Conservation (phyloP, 2,329 filamentous ascomycete species). For the Amesomyces nigricolor region DNA sequence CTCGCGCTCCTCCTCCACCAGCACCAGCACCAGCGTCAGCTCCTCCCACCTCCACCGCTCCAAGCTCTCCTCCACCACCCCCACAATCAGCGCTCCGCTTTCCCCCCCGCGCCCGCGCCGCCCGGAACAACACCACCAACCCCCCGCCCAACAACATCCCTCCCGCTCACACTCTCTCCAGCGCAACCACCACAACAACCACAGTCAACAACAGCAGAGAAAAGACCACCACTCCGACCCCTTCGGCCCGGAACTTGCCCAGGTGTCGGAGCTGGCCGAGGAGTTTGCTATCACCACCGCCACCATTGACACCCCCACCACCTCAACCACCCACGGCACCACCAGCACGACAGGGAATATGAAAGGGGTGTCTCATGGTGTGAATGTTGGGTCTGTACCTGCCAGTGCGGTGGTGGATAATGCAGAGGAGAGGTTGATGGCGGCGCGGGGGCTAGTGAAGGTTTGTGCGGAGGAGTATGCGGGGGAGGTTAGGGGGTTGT, state of each 20-base stretch:
- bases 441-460: slow-evolving; percentile 62
- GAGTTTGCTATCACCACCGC: slow-evolving; percentile 45
- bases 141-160: slow-evolving; percentile 8
- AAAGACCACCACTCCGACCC: slow-evolving; percentile 57
- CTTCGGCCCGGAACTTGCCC: slow-evolving; percentile 82
- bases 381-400: no score
- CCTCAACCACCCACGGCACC: slow-evolving; percentile 25
- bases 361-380: no score
- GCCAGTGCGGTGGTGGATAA: slow-evolving; percentile 44
- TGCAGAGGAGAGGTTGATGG: slow-evolving; percentile 67
- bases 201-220: slow-evolving; percentile 36
- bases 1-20: slow-evolving; percentile 53
- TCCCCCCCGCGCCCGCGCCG: neutral
- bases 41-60: slow-evolving; percentile 31
- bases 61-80: slow-evolving; percentile 26
- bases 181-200: slow-evolving; percentile 3
- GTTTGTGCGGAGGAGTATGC: slow-evolving; percentile 81
- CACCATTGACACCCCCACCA: slow-evolving; percentile 38
- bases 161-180: slow-evolving; percentile 29
- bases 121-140: slow-evolving; percentile 24
- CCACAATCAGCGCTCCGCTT: neutral
- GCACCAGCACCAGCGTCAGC: slow-evolving; percentile 40
- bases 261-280: slow-evolving; percentile 89
- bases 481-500: slow-evolving; percentile 66
- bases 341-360: slow-evolving; percentile 27